phyloP scores from a whole-genome alignment of 1,139 yeast genomes.

The Suhomyces maxii region DNA sequence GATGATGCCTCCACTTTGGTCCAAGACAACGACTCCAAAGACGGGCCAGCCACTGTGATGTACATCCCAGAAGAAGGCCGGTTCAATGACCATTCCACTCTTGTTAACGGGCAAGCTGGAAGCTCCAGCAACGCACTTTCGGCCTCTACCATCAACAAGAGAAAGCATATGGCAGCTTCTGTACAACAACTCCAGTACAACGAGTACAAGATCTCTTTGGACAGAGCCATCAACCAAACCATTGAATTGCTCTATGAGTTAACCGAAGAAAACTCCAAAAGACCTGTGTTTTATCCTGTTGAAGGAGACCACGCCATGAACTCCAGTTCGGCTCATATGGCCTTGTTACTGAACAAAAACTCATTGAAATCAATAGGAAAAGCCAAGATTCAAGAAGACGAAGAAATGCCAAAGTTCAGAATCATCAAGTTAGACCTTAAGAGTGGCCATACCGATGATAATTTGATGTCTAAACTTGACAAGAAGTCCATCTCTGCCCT shows the following conservation, averaged over 20 bases:
- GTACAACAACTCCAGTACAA: constrained; percentile 70
- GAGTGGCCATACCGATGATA: constrained; percentile 48
- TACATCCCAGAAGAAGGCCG: constrained; percentile 34
- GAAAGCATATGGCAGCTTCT: constrained; percentile 40
- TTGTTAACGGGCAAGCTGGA: constrained; percentile 30
- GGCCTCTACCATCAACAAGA: constrained; percentile 5
- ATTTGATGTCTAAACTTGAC: constrained; percentile 55
- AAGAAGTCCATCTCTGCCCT: constrained; percentile 64
- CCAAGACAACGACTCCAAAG: constrained; percentile 9
- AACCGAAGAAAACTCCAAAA: constrained; percentile 51
- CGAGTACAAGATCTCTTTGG: constrained; percentile 61
- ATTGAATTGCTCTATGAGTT: constrained; percentile 55
- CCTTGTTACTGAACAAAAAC: constrained; percentile 49
- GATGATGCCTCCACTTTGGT: constrained; percentile 10
- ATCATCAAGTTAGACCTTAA: constrained; percentile 66
- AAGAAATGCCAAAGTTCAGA: constrained; percentile 46
- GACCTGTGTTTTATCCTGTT: constrained; percentile 68
- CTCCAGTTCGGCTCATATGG: constrained; percentile 49
- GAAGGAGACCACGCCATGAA: constrained; percentile 41
- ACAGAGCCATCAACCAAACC: constrained; percentile 60
- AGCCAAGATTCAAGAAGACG: constrained; percentile 24
- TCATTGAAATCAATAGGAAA: constrained; percentile 32
- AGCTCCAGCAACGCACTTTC: constrained; percentile 6
- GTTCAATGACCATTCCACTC: constrained; percentile 29
- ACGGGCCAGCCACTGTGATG: constrained; percentile 31